These are phyloP conservation scores for Boletus patriciae DNA, from an alignment of 768 basidiomycete species.

Conservation along the genomic window DNA sequence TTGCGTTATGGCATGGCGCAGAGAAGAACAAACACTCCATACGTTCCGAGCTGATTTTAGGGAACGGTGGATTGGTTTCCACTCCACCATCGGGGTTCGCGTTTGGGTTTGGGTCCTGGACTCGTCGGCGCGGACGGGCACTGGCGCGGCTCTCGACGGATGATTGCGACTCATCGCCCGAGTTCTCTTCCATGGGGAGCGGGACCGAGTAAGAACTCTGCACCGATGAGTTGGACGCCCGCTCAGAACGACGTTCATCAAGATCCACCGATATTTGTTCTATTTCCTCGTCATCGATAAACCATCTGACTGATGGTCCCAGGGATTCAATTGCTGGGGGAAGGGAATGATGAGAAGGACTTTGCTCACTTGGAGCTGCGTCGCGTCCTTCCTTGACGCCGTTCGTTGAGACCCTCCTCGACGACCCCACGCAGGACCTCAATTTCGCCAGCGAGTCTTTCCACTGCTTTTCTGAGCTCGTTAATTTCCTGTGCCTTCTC, in stretches of 20 bases:
- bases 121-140: background rate
- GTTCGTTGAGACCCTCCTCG: slow-evolving; percentile 79
- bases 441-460: slow-evolving; percentile 80
- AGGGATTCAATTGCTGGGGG: slow-evolving; percentile 5
- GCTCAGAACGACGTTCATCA: slow-evolving; percentile 61
- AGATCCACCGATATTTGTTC: slow-evolving; percentile 65
- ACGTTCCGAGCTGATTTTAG: slow-evolving; percentile 74
- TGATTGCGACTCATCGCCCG: background rate
- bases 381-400: slow-evolving; percentile 56
- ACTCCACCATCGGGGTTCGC: slow-evolving; percentile 31
- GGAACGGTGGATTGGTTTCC: slow-evolving; percentile 56
- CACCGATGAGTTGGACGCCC: slow-evolving; percentile 33
- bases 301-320: slow-evolving; percentile 29
- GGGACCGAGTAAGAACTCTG: slow-evolving; percentile 16
- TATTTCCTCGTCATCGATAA: slow-evolving; percentile 58
- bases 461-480: slow-evolving; percentile 70
- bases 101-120: background rate
- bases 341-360: background rate
- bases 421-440: slow-evolving; percentile 84
- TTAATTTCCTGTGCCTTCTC: slow-evolving; percentile 69
- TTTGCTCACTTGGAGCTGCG: slow-evolving; percentile 14
- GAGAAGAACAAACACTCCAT: slow-evolving; percentile 82
- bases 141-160: slow-evolving; percentile 1
- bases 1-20: slow-evolving; percentile 70
- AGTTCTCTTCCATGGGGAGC: background rate